Percentiles rank a stretch among this genome's conserved stretches.
These are phyloP conservation scores for Leccinum huronense DNA, from an alignment of 1,284 basidiomycete genomes.

Conservation along the genomic window DNA sequence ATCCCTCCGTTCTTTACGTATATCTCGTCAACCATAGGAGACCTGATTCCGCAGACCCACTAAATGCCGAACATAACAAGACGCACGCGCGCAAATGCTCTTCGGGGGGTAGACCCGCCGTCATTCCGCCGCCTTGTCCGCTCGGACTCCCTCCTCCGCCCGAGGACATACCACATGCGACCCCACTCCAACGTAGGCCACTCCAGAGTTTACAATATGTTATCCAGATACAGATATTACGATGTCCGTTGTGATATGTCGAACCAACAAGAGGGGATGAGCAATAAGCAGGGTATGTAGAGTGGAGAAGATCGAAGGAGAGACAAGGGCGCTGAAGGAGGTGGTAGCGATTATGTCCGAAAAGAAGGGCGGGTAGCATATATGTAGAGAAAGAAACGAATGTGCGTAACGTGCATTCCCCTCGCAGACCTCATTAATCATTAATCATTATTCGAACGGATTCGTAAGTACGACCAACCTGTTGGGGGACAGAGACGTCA, in stretches of 20 bases:
- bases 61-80: slow-evolving; percentile 6
- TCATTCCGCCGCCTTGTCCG: slow-evolving; percentile 48
- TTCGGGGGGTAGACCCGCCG: slow-evolving; percentile 24
- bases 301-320: slow-evolving; percentile 13
- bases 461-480: slow-evolving; percentile 70
- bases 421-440: neutral
- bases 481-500: slow-evolving; percentile 7
- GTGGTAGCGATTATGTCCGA: slow-evolving; percentile 12
- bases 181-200: slow-evolving; percentile 38
- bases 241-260: slow-evolving; percentile 15
- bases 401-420: neutral
- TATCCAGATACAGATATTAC: slow-evolving; percentile 13
- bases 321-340: neutral
- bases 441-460: slow-evolving; percentile 56
- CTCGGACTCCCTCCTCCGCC: slow-evolving; percentile 51
- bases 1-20: slow-evolving; percentile 55
- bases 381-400: slow-evolving; percentile 9
- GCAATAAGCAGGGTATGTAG: slow-evolving; percentile 25
- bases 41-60: slow-evolving; percentile 39
- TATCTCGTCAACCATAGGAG: slow-evolving; percentile 70
- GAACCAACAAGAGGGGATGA: slow-evolving; percentile 15
- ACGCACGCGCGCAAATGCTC: slow-evolving; percentile 15
- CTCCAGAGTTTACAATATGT: slow-evolving; percentile 22
- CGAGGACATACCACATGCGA: slow-evolving; percentile 29
- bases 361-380: slow-evolving; percentile 11